Conservation (phyloP, 164 flowering plant genomes). For the Aristolochia fimbriata region DNA sequence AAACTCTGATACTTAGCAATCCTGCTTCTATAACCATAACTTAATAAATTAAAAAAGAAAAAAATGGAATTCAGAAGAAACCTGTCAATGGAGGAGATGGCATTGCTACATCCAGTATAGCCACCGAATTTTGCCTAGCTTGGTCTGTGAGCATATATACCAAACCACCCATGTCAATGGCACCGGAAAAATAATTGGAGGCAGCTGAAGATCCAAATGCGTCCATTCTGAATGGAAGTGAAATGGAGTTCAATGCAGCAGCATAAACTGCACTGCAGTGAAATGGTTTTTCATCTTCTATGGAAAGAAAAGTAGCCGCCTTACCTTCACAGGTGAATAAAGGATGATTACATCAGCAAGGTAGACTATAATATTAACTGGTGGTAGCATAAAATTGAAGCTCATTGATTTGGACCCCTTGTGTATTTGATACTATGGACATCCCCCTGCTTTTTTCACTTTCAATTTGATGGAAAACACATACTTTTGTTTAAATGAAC, state of each 20-base stretch:
- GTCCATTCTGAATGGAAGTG: slow-evolving; percentile 72
- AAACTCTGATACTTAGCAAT: too few species aligned
- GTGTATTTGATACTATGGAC: too few species aligned
- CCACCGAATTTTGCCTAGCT: slow-evolving; percentile 64
- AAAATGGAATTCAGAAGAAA: slow-evolving; percentile 9
- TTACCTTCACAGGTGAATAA: slow-evolving; percentile 33
- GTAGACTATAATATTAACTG: neutral
- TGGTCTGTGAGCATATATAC: slow-evolving; percentile 61
- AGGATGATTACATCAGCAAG: neutral
- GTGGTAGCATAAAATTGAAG: too few species aligned
- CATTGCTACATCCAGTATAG: slow-evolving; percentile 70
- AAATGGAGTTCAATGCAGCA: slow-evolving; percentile 74
- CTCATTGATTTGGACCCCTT: too few species aligned
- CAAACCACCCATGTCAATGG: slow-evolving; percentile 40
- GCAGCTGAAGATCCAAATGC: slow-evolving; percentile 36
- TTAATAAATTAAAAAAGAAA: too few species aligned
- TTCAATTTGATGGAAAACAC: too few species aligned
- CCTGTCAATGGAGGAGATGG: slow-evolving; percentile 74
- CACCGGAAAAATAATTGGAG: slow-evolving; percentile 36
- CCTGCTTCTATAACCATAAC: too few species aligned
- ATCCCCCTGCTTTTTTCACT: too few species aligned
- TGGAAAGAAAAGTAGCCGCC: slow-evolving; percentile 39
- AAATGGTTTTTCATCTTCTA: slow-evolving; percentile 62
- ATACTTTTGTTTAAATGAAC: too few species aligned
- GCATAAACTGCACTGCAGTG: slow-evolving; percentile 89